Base-by-base conservation (phyloP, 176 grass and related monocot species). In the Neostapfia colusana region DNA sequence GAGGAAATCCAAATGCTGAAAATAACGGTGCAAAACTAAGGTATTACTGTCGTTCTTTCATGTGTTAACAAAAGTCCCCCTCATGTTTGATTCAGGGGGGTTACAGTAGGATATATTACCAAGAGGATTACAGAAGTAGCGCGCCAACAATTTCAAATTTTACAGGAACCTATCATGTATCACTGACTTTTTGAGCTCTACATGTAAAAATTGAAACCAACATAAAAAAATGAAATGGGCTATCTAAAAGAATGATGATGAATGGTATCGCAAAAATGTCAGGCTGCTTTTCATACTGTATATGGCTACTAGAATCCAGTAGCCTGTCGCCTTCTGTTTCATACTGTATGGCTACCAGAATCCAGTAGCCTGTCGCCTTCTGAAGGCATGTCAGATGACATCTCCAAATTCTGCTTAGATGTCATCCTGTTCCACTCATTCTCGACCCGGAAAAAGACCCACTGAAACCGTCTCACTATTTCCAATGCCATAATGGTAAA, bases 351-450 rank as follows among this genome's bases (percentile, higher is more conserved):
- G 25, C 69, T 88, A 78, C 83, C 71, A 34, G 89, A 87, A 65
- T 89, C 90, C 59, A 93, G 73, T 67, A 97, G 85, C 70, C 85
- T 72, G 35, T 97, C 93, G 72, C 82, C 87, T 79, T 97, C 90
- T 2, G 70, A 81, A 39, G 79, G 84, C 46, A 81, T 50, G 41
- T 97, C 90, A 8, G 85, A 80, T 4, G 93, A 90, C 57, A 97
- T 79, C 46, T 97, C 93, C 31, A 97, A 12, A 50, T 66, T 94
- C 77, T 91, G 85, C 45, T 89, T 98, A 65, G 83, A 67, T 9
- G 84, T 85, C 95, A 90, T 98, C 84, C 92, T 98, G 82, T 88
- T 94, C 95, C 95, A 98, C 76, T 98, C 95, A 4, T 98, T 98
- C 84, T 98, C 95, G 4, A 98, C 91, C 15, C 95, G 91, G 74